These are phyloP conservation scores for Porcisia deanei DNA, from an alignment of 208 protist species.

Conservation along the genomic window DNA sequence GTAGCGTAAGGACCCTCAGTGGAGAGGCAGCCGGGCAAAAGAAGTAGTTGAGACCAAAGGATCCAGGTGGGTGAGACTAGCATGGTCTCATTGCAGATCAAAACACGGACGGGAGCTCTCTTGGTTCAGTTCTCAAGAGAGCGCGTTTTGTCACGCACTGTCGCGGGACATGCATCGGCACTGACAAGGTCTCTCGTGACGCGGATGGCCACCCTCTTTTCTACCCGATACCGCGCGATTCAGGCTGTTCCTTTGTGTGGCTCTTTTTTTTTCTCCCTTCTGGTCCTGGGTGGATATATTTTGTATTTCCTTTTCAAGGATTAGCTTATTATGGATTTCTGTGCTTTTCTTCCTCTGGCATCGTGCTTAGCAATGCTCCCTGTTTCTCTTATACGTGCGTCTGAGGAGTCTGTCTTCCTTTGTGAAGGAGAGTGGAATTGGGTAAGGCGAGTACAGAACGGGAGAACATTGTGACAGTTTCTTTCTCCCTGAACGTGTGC, in stretches of 20 bases:
- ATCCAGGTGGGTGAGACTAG: not conserved
- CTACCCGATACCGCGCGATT: not conserved
- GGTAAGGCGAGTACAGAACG: not conserved
- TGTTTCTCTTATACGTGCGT: not conserved
- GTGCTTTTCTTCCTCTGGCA: conserved; percentile 5
- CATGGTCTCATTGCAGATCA: not conserved
- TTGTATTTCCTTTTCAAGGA: not conserved
- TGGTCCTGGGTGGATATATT: not conserved
- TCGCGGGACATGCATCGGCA: no score
- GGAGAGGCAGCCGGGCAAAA: not conserved
- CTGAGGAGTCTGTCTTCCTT: not conserved
- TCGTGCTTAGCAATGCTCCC: not conserved
- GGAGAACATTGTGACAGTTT: not conserved
- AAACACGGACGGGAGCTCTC: not conserved
- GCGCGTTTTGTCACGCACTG: not conserved
- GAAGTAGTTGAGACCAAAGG: not conserved
- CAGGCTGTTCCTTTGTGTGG: not conserved
- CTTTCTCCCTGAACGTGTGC: not conserved
- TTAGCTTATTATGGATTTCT: conserved; percentile 3
- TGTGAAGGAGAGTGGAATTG: not conserved
- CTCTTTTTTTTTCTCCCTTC: not conserved
- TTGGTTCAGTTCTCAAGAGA: not conserved
- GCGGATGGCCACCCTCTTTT: not conserved
- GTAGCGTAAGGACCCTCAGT: not conserved
- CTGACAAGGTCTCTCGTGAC: not conserved